A percentile compares a stretch with the other conserved stretches of the same genome.
phyloP scores from a whole-genome alignment of 352 stramenopile genomes.

The Phytophthora hibernalis region DNA sequence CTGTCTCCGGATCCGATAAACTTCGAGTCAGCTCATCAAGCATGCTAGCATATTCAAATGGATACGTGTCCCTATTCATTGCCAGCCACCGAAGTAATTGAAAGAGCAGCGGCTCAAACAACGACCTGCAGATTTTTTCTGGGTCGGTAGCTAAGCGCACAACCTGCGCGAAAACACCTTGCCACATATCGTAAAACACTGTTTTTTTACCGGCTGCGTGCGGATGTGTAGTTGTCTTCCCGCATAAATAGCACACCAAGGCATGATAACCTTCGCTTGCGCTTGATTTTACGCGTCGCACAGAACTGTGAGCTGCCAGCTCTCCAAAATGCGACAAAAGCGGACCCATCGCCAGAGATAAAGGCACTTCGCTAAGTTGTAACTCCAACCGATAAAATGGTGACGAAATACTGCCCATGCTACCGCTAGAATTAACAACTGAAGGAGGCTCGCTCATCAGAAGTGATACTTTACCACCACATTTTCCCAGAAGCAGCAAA shows the following conservation, averaged over 20 bases:
- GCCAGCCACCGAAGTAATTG: constrained; percentile 78
- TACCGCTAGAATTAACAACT: constrained; percentile 10
- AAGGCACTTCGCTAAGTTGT: constrained; percentile 47
- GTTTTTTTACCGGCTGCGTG: constrained; percentile 69
- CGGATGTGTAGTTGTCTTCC: constrained; percentile 71
- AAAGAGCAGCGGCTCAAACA: constrained; percentile 81
- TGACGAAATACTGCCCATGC: constrained; percentile 30
- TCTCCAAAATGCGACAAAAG: constrained; percentile 62
- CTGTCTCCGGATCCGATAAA: constrained; percentile 57
- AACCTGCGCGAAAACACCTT: constrained; percentile 54
- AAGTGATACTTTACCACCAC: constrained; percentile 51
- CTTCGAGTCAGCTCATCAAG: constrained; percentile 66
- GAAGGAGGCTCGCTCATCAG: constrained; percentile 51
- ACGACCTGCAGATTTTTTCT: constrained; percentile 71
- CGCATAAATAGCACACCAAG: constrained; percentile 73
- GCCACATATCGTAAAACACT: constrained; percentile 68
- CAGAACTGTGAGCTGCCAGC: constrained; percentile 57
- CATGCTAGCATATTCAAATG: constrained; percentile 72
- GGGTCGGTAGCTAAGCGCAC: constrained; percentile 66
- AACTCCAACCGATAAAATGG: constrained; percentile 53
- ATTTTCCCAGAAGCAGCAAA: constrained; percentile 64
- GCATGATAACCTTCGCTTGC: constrained; percentile 78
- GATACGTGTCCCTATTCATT: constrained; percentile 58
- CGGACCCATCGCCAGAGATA: constrained; percentile 53
- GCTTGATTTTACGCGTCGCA: constrained; percentile 66